Conservation (phyloP, 2,329 filamentous ascomycete species). For the Elsinoe arachidis region DNA sequence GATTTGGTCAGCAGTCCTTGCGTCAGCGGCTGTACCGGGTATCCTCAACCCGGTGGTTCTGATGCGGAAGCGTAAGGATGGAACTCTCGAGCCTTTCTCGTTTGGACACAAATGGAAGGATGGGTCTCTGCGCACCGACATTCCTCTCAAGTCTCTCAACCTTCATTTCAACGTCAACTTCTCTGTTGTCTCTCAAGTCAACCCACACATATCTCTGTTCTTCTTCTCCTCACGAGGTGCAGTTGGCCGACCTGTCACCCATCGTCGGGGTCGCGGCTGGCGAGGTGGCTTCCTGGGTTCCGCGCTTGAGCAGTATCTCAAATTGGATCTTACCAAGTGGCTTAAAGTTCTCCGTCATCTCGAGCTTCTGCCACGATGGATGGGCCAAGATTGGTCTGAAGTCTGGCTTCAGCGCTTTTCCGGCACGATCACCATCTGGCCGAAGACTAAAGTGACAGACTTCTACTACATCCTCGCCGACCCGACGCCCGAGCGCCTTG, state of each 20-base stretch:
- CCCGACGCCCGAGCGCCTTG: constrained; percentile 64
- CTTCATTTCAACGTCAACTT: constrained; percentile 98
- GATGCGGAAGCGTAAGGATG: constrained; percentile 73
- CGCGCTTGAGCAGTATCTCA: constrained; percentile 87
- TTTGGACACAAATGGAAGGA: constrained; percentile 99
- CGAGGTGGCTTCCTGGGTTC: constrained; percentile 89
- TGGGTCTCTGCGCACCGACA: constrained; percentile 86
- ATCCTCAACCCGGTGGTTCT: constrained; percentile 93
- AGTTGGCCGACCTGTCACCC: constrained; percentile 87
- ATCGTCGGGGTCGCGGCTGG: constrained; percentile 89
- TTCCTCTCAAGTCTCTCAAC: constrained; percentile 88
- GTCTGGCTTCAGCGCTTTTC: constrained; percentile 93
- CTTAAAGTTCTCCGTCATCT: constrained; percentile 87
- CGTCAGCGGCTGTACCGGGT: constrained; percentile 89
- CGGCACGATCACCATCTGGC: constrained; percentile 95
- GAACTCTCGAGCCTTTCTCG: constrained; percentile 75
- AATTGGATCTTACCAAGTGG: constrained; percentile 96
- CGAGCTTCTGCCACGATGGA: constrained; percentile 77
- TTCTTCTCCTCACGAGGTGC: constrained; percentile 93
- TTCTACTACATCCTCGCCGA: constrained; percentile 82
- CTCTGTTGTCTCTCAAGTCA: constrained; percentile 78
- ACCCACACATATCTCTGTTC: constrained; percentile 96
- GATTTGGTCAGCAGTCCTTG: constrained; percentile 93
- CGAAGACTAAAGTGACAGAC: constrained; percentile 67
- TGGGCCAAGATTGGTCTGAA: constrained; percentile 95